phyloP scores from a whole-genome alignment of 441 rosid species.

The Cnidoscolus chayamansa region DNA sequence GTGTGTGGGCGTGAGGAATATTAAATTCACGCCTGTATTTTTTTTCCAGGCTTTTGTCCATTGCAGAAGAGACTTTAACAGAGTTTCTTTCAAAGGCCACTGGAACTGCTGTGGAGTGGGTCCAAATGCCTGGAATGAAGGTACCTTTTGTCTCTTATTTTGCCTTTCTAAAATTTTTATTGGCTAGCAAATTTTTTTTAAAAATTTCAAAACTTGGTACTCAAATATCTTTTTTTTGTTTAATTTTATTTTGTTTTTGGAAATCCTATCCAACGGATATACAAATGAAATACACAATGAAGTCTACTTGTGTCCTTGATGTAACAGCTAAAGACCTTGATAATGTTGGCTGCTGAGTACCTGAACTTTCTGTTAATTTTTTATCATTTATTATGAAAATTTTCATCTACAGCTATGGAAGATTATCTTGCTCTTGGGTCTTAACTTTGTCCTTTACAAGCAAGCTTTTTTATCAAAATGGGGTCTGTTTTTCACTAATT shows the following conservation, averaged over 20 bases:
- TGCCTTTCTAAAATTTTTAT: neutral
- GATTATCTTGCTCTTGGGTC: neutral
- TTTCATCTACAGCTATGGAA: neutral
- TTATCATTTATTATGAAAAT: neutral
- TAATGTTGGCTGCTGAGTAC: neutral
- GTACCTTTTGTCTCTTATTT: constrained; percentile 35
- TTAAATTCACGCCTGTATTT: constrained; percentile 27
- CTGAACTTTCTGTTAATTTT: neutral
- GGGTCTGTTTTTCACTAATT: constrained; percentile 3
- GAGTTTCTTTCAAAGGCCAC: constrained; percentile 99
- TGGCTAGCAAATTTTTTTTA: neutral
- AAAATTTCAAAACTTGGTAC: neutral
- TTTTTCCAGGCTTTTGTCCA: constrained; percentile 93
- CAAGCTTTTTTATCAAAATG: neutral
- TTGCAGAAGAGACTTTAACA: constrained; percentile 99
- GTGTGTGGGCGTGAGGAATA: constrained; percentile 17
- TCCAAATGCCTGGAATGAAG: constrained; percentile 99
- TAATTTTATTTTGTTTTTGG: neutral
- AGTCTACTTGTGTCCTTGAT: neutral
- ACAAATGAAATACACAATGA: no score
- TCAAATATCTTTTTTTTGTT: constrained; percentile 1
- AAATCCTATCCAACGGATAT: neutral
- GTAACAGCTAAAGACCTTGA: neutral
- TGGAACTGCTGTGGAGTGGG: constrained; percentile 99
- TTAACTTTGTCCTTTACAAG: neutral